Percentiles rank a stretch among this genome's conserved stretches.
phyloP scores from a whole-genome alignment of 495 filamentous ascomycete species.

The Neurospora hispaniola region DNA sequence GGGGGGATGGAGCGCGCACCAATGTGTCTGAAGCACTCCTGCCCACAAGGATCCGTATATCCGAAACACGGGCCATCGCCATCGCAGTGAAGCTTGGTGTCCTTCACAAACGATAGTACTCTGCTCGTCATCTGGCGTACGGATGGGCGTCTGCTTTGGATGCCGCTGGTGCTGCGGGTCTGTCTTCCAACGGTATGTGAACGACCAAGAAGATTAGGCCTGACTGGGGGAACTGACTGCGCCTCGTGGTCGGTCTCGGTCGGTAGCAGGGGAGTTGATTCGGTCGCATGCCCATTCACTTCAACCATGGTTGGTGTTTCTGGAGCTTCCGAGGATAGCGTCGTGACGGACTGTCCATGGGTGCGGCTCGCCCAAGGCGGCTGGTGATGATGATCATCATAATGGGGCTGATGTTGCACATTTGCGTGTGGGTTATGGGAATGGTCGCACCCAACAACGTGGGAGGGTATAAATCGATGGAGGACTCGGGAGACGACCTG shows the following conservation, averaged over 20 bases:
- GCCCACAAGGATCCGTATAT: conserved; percentile 74
- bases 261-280: conserved; percentile 22
- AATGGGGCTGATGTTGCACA: conserved; percentile 22
- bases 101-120: conserved; percentile 55
- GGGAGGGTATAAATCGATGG: conserved; percentile 80
- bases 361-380: conserved; percentile 8
- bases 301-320: conserved; percentile 13
- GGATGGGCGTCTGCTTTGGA: conserved; percentile 31
- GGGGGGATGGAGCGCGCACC: conserved; percentile 16
- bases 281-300: conserved; percentile 10
- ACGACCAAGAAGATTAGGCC: conserved; percentile 2
- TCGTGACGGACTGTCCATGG: conserved; percentile 16
- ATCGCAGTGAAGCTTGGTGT: conserved; percentile 60
- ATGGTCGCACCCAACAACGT: conserved; percentile 88
- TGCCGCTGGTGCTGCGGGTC: background rate
- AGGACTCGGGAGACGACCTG: conserved; percentile 67
- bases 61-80: conserved; percentile 70
- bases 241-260: background rate
- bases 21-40: conserved; percentile 61
- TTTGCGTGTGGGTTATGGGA: conserved; percentile 49
- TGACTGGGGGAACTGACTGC: background rate
- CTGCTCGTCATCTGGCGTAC: conserved; percentile 36
- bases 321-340: conserved; percentile 13
- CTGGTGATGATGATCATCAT: conserved; percentile 17
- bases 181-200: conserved; percentile 1